phyloP scores from a whole-genome alignment of 2,329 filamentous ascomycete species.

The Trichoderma atroviride region DNA sequence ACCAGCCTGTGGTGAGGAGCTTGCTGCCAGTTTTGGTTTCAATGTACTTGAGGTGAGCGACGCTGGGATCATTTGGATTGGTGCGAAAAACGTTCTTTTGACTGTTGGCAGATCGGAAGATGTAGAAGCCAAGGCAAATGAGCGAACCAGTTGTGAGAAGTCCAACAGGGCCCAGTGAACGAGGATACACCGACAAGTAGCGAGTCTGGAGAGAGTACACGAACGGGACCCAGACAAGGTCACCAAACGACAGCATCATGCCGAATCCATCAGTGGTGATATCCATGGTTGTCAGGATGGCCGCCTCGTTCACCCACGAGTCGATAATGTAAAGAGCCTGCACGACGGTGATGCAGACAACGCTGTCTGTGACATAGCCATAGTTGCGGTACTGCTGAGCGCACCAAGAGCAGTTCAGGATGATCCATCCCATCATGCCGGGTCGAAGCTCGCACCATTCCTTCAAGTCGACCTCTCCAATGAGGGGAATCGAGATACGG shows the following conservation, averaged over 20 bases:
- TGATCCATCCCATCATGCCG: conserved; percentile 84
- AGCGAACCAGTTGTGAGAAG: conserved; percentile 67
- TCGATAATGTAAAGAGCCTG: conserved; percentile 86
- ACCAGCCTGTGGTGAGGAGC: conserved; percentile 86
- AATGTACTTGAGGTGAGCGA: conserved; percentile 82
- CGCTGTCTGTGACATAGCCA: conserved; percentile 83
- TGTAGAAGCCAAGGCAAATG: conserved; percentile 75
- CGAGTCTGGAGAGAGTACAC: conserved; percentile 82
- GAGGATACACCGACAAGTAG: conserved; percentile 81
- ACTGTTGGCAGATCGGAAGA: conserved; percentile 92
- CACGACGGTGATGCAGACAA: conserved; percentile 74
- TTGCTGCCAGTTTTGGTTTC: conserved; percentile 80
- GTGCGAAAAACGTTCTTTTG: conserved; percentile 95
- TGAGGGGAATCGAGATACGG: conserved; percentile 73
- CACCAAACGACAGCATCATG: conserved; percentile 91
- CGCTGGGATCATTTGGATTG: conserved; percentile 76
- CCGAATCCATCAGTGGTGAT: conserved; percentile 92
- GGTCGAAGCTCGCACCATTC: conserved; percentile 88
- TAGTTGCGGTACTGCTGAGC: conserved; percentile 86
- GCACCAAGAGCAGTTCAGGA: conserved; percentile 81
- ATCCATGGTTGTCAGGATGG: conserved; percentile 91
- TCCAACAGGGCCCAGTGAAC: conserved; percentile 72
- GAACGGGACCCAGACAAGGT: conserved; percentile 91
- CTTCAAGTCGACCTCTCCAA: conserved; percentile 90
- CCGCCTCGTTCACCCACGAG: conserved; percentile 81